phyloP scores from a whole-genome alignment of 2,329 filamentous ascomycete species.

The Gremmenia infestans region DNA sequence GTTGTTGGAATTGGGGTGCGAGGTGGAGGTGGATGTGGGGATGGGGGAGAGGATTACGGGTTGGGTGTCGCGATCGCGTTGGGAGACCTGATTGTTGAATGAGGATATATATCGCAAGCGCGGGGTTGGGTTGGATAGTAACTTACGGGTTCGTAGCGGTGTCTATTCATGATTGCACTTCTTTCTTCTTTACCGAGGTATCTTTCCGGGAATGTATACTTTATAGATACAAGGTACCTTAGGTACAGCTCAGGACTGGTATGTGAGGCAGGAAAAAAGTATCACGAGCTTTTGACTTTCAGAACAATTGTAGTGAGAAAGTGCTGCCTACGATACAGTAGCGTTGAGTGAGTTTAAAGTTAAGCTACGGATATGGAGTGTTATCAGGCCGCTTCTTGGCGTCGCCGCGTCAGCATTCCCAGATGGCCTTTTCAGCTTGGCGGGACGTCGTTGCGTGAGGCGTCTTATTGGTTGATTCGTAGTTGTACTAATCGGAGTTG shows the following conservation, averaged over 20 bases:
- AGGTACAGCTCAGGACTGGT: no score
- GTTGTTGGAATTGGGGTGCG: conserved; percentile 12
- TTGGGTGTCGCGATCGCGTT: conserved; percentile 13
- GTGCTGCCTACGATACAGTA: background rate
- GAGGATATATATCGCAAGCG: background rate
- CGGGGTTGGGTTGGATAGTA: background rate
- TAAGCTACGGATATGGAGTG: background rate
- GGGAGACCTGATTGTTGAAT: conserved; percentile 16
- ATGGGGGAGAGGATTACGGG: conserved; percentile 23
- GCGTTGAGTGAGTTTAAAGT: background rate
- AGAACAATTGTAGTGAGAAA: no score
- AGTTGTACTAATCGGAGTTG: background rate
- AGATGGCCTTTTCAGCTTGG: background rate
- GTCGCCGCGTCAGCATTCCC: conserved; percentile 1
- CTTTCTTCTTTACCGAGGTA: background rate
- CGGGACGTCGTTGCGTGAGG: background rate
- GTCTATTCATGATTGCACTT: conserved; percentile 20
- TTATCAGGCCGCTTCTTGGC: background rate
- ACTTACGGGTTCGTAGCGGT: conserved; percentile 25
- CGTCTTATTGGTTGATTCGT: background rate
- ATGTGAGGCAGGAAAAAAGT: no score
- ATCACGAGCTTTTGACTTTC: no score
- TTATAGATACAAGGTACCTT: no score
- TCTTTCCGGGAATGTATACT: no score
- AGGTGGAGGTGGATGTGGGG: conserved; percentile 5